Conservation (phyloP, 2,329 filamentous ascomycete species). For the Colletotrichum zoysiae region DNA sequence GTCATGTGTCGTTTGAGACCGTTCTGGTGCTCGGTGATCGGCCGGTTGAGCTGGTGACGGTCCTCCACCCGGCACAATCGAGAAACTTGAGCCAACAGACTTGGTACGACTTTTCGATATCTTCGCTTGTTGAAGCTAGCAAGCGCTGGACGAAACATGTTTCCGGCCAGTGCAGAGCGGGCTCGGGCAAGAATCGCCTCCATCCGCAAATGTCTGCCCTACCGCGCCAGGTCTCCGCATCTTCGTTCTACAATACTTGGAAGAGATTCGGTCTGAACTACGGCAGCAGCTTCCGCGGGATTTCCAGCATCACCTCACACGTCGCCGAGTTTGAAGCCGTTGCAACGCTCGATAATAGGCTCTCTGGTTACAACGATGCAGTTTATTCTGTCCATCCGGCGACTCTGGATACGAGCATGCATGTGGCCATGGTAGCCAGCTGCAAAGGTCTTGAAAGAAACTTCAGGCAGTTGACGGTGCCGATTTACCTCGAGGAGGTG, state of each 20-base stretch:
- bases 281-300: constrained; percentile 44
- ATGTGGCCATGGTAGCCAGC: constrained; percentile 47
- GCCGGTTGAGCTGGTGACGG: constrained; percentile 50
- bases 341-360: constrained; percentile 12
- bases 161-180: constrained; percentile 17
- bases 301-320: constrained; percentile 37
- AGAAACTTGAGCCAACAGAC: constrained; percentile 45
- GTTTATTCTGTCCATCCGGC: constrained; percentile 53
- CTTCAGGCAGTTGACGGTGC: constrained; percentile 9
- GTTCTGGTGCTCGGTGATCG: constrained; percentile 49
- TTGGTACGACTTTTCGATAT: constrained; percentile 51
- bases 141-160: constrained; percentile 27
- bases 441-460: constrained; percentile 23
- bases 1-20: constrained; percentile 47
- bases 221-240: constrained; percentile 43
- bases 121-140: constrained; percentile 45
- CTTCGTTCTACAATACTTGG: constrained; percentile 47
- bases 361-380: not conserved
- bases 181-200: not conserved
- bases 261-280: constrained; percentile 49
- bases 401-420: constrained; percentile 52
- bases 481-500: constrained; percentile 24
- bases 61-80: constrained; percentile 45
- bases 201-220: not conserved
- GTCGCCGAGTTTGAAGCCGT: constrained; percentile 7